Evolutionary conservation across 179 eudicot species (phyloP).

Genomic region (Dionaea muscipula): DNA sequence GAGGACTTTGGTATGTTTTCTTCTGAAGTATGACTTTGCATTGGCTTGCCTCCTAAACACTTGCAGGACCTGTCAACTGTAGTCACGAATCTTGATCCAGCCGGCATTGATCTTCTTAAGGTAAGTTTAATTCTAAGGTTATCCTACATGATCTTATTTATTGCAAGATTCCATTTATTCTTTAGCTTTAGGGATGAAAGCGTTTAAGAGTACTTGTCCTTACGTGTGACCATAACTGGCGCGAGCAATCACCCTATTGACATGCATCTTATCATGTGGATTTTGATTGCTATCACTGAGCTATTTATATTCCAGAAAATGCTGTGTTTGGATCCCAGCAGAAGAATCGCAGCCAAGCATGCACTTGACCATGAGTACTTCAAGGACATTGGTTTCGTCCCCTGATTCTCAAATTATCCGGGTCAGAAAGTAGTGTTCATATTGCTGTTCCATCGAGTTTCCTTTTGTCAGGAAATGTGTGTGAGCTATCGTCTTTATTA

Average conservation of each 20-base stretch:
- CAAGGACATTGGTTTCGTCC: slow-evolving; percentile 64
- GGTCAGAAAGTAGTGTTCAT: slow-evolving; percentile 14
- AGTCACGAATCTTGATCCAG: slow-evolving; percentile 68
- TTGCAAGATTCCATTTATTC: too few species aligned
- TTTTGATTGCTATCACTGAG: too few species aligned
- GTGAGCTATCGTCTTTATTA: too few species aligned
- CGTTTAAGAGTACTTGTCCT: too few species aligned
- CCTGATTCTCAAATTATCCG: slow-evolving; percentile 25
- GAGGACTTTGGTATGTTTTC: neutral
- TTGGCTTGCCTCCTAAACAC: slow-evolving; percentile 5
- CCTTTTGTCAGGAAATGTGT: too few species aligned
- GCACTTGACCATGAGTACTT: slow-evolving; percentile 94
- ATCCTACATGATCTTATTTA: too few species aligned
- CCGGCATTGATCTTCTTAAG: slow-evolving; percentile 71
- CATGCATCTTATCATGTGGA: too few species aligned
- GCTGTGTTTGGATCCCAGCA: slow-evolving; percentile 87
- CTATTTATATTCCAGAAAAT: slow-evolving; percentile 62
- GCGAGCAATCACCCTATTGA: too few species aligned
- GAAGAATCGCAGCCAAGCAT: slow-evolving; percentile 74
- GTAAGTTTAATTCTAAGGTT: slow-evolving; percentile 36
- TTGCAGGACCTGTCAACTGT: slow-evolving; percentile 61
- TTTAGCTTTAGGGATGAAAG: neutral
- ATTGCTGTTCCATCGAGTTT: neutral
- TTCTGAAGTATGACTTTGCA: neutral
- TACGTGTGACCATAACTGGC: too few species aligned